phyloP scores from a whole-genome alignment of 2,329 filamentous ascomycete species.

The Epichloe elymi region DNA sequence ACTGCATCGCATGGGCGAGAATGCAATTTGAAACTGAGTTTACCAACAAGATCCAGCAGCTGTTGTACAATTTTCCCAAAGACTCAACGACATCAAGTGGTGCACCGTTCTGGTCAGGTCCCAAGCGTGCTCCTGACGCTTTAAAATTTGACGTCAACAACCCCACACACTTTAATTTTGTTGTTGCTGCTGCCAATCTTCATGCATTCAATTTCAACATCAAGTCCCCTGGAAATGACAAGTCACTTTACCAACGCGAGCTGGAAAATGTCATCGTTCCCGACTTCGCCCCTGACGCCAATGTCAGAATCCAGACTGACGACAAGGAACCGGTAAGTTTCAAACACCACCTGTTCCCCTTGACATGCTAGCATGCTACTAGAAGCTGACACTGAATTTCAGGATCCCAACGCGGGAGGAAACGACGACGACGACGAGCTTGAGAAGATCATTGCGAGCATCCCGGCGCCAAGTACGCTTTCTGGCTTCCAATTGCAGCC shows the following conservation, averaged over 20 bases:
- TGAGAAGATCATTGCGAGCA: conserved; percentile 52
- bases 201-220: conserved; percentile 98
- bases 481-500: conserved; percentile 80
- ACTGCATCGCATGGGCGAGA: conserved; percentile 93
- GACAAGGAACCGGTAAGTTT: conserved; percentile 69
- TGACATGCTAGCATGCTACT: background rate
- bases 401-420: conserved; percentile 67
- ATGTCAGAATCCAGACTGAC: conserved; percentile 91
- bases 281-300: conserved; percentile 81
- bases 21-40: conserved; percentile 93
- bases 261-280: conserved; percentile 89
- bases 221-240: conserved; percentile 59
- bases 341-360: too few relatives aligned
- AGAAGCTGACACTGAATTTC: background rate
- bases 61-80: conserved; percentile 95
- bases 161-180: conserved; percentile 74
- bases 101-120: conserved; percentile 93
- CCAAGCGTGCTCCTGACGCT: conserved; percentile 88
- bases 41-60: conserved; percentile 89
- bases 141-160: conserved; percentile 81
- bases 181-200: conserved; percentile 78
- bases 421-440: conserved; percentile 68
- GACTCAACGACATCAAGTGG: conserved; percentile 80
- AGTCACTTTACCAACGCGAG: conserved; percentile 62
- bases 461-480: conserved; percentile 69